Base-by-base conservation (phyloP, 257 asterid species). In the Plantago elongata region DNA sequence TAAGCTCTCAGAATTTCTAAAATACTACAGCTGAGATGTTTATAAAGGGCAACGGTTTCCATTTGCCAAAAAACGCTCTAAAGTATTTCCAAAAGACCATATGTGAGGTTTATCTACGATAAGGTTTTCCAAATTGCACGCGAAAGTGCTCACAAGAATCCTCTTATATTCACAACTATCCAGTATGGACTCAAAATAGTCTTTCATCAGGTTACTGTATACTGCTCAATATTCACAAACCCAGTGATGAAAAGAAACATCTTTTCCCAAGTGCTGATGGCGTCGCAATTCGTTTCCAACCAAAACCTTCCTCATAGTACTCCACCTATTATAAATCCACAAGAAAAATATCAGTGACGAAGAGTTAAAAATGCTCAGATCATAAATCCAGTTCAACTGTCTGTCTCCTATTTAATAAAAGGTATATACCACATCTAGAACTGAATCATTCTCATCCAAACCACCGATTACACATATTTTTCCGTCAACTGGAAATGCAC, bases 381-480 rank as follows among this genome's bases (percentile, higher is more conserved):
- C 44, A 11, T 17, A 46, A 27, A 22, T 9, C 62, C 27, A 18
- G 48, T 45, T 14, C 29, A 46, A 22, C 15, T 46, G 34, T 30
- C 43, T 18, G n/a, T 42, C 11, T 9, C 3, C n/a, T n/a, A n/a
- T 9, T 13, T 40, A 11, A n/a, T 43, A 38, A 17, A n/a, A 43
- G 37, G 11, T 56, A 57, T 43, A 18, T 78, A 87, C 96, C 65
- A 77, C 59, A 38, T 83, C 81, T 11, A 76, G 37, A 62, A 67
- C 57, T 13, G 64, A 57, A 3, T 7, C 47, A 2, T 7, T 17
- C 16, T 64, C 69, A 14, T 69, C 42, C 59, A 72, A 5, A 46
- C 97, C 95, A 15, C 94, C 95, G 34, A 86, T 34, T 0, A 44
- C 82, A 49, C 72, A 73, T 18, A 86, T 65, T 64, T 72, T 77